Base-by-base conservation (phyloP, 164 flowering plant genomes). In the Nelumbo lutea region DNA sequence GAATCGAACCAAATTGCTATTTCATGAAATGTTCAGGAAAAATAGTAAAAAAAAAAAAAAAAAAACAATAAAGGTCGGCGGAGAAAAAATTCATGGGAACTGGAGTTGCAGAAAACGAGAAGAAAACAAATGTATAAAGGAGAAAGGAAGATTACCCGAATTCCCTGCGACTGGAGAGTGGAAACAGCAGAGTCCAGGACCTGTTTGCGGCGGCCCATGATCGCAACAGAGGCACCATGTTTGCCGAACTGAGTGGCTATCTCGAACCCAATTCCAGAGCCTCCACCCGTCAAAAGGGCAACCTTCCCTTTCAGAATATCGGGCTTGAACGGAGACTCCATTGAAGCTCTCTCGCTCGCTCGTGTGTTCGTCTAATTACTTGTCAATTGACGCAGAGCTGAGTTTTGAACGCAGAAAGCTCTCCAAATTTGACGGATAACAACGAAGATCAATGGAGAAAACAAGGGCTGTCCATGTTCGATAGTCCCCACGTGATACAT, bases 121-220 rank as follows among this genome's bases (percentile, higher is more conserved):
- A 15, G 9, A 50, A 1, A 48, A 68, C 11, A 5, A 62, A 53
- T 47, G 61, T 14, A 5, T 10, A n/a, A 55, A 53, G 43, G 10
- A 52, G 42, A 9, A 4, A 50, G 42, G 39, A 38, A 9, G 40
- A 11, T 10, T 70, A 88, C 93, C 72, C 66, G 75, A 64, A 93
- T 88, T 27, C 93, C 93, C 7, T 77, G 84, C 4, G 91, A 82
- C 3, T 55, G 79, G 67, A 93, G 93, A 63, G 79, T 50, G 53
- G 87, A 51, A 62, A 89, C 95, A 42, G 98, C 96, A 66, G 86
- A 67, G 58, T 93, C 91, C 11, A 93, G 80, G 46, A 93, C 85
- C n/a, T 60, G 65, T 65, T 72, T 83, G 51, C 98, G 89, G 0
- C 98, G 90, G 65, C 98, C 98, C 98, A 93, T 93, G 83, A 90